Conservation (phyloP, 2,329 filamentous ascomycete species). For the Dothidotthia symphoricarpi region DNA sequence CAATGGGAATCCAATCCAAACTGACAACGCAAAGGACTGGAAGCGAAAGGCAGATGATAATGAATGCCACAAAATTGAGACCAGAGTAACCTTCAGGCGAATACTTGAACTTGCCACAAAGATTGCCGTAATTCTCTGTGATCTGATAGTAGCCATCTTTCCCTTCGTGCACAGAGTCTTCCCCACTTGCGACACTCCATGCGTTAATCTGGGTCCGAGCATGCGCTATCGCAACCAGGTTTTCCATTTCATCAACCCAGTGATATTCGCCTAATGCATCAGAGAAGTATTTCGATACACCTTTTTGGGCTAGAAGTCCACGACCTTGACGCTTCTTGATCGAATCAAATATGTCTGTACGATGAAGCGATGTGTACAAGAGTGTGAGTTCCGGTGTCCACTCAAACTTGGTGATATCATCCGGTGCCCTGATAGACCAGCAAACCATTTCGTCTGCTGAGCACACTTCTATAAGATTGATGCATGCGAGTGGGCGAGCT, state of each 20-base stretch:
- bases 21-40: background rate
- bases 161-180: constrained; percentile 1
- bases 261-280: background rate
- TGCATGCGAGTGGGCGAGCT: constrained; percentile 3
- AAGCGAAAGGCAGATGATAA: background rate
- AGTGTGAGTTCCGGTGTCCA: background rate
- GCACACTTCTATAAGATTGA: constrained; percentile 3
- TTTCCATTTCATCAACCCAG: constrained; percentile 2
- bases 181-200: constrained; percentile 5
- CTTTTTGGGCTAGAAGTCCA: constrained; percentile 1
- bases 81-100: constrained; percentile 1
- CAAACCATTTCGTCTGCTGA: background rate
- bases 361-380: constrained; percentile 1
- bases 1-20: background rate
- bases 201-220: constrained; percentile 3
- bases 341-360: constrained; percentile 2
- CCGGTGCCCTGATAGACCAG: background rate
- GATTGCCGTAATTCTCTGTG: constrained; percentile 1
- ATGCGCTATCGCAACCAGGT: background rate
- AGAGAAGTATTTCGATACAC: constrained; percentile 3
- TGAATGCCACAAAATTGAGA: background rate
- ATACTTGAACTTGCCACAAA: constrained; percentile 3
- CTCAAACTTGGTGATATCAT: background rate
- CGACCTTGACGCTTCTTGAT: constrained; percentile 4
- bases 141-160: background rate